Evolutionary conservation across 2,329 filamentous ascomycete species (phyloP).

Genomic region (Fusarium fracticaudum): DNA sequence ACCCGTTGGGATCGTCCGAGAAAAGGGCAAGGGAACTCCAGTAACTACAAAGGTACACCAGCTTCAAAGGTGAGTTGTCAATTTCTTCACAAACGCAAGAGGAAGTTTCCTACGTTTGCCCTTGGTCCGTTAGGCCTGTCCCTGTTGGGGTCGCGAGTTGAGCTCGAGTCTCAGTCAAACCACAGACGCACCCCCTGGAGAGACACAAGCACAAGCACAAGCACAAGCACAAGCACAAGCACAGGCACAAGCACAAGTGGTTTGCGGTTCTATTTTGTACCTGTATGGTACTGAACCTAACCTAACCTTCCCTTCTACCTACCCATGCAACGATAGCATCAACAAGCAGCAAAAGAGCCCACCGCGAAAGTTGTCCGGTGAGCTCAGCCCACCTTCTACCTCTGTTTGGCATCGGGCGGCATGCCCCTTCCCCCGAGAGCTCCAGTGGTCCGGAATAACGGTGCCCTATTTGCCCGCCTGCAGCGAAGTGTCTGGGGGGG

Average conservation of each 20-base stretch:
- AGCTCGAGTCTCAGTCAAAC: conserved; percentile 24
- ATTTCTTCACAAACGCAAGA: conserved; percentile 17
- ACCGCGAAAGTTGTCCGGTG: conserved; percentile 32
- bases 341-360: conserved; percentile 6
- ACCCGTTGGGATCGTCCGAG: conserved; percentile 2
- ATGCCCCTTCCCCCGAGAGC: conserved; percentile 41
- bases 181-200: conserved; percentile 5
- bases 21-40: conserved; percentile 12
- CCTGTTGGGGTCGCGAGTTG: conserved; percentile 22
- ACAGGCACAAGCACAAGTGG: not conserved
- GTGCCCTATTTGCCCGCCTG: conserved; percentile 41
- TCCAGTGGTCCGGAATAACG: conserved; percentile 42
- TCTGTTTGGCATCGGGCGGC: conserved; percentile 28
- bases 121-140: conserved; percentile 41
- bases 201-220: not conserved
- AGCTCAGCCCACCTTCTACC: conserved; percentile 39
- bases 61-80: conserved; percentile 15
- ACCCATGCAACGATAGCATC: conserved; percentile 30
- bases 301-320: not conserved
- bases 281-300: not conserved
- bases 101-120: conserved; percentile 25
- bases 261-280: conserved; percentile 3
- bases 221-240: not conserved
- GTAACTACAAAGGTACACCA: conserved; percentile 12
- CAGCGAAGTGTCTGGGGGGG: conserved; percentile 15